Evolutionary conservation across 768 basidiomycete genomes (phyloP).

Genomic region (Polyporus arcularius): DNA sequence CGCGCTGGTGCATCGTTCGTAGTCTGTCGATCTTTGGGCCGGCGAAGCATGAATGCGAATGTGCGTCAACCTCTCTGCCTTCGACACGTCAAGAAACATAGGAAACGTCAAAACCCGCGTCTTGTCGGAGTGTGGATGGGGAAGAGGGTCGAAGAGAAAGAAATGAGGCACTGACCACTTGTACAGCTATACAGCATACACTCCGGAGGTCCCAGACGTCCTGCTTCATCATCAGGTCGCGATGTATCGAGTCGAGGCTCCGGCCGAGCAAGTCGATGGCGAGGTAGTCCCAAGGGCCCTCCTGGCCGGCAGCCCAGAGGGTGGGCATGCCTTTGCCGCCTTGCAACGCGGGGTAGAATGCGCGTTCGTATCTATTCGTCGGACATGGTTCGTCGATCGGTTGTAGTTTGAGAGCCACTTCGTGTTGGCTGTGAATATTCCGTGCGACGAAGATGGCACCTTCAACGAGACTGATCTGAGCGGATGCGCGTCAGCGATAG

Average conservation of each 20-base stretch:
- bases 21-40: slow-evolving; percentile 60
- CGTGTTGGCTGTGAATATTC: slow-evolving; percentile 54
- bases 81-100: no score
- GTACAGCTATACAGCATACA: slow-evolving; percentile 74
- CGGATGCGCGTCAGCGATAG: background rate
- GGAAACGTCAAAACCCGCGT: background rate
- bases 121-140: background rate
- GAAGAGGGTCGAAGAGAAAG: background rate
- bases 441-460: slow-evolving; percentile 71
- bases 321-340: slow-evolving; percentile 75
- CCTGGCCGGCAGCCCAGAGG: slow-evolving; percentile 54
- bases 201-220: slow-evolving; percentile 68
- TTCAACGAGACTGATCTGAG: slow-evolving; percentile 25
- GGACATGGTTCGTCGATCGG: slow-evolving; percentile 70
- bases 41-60: background rate
- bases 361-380: slow-evolving; percentile 71
- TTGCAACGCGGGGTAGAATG: slow-evolving; percentile 68
- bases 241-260: slow-evolving; percentile 65
- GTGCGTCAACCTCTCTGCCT: no score
- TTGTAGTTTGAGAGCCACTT: slow-evolving; percentile 78
- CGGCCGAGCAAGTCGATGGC: slow-evolving; percentile 76
- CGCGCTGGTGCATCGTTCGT: slow-evolving; percentile 75
- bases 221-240: slow-evolving; percentile 46
- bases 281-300: slow-evolving; percentile 43
- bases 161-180: slow-evolving; percentile 54